Evolutionary conservation across 176 grass and related monocot genomes (phyloP), one percentile per base, ranked within the genome.

Genomic region (Ampelocalamus luodianensis): DNA sequence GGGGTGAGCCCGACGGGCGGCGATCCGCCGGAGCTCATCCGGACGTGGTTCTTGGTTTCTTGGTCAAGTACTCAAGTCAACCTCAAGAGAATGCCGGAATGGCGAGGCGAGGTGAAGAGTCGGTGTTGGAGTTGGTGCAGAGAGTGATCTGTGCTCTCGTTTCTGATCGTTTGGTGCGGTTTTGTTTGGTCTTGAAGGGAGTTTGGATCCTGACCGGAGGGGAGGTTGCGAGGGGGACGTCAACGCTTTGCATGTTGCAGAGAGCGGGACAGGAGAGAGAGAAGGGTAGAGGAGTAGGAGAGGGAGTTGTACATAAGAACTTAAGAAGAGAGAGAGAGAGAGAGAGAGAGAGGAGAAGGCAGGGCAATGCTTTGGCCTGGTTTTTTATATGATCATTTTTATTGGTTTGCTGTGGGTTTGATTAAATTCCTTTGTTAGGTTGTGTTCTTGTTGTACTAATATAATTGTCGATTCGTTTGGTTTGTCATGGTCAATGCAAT

Each of bases 211-310:
- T 66, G 48, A 53, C 53, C 11, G 22, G 5, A 22, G 37, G 36
- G 84, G 66, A 86, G 79, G 66, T 73, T 77, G 88, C 65, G 79
- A 87, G 74, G 44, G 84, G 38, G 68, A 79, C 74, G 84, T 90
- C 89, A 90, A 90, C 89, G 84, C 84, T 87, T 65, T 87, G 89
- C 89, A 87, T 87, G 89, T 74, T 68, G 80, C 89, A 45, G 54
- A 37, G 86, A 16, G 50, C 49, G 64, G 16, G 66, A 74, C 66
- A 39, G 53, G 69, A 34, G 50, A 15, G 5, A 16, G 64, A 7
- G 24, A 29, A 8, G 46, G 14, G 48, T 5, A 40, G 27, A 45
- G 13, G 54, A 50, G 32, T 9, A 63, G 22, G 11, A 48, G 23
- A 81, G 39, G 8, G 72, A 56, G 15, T 66, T 39, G 32, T 23